A percentile compares a stretch with the other conserved stretches of the same genome.
Evolutionary conservation across 257 asterid genomes (phyloP).

Genomic region (Avicennia marina): DNA sequence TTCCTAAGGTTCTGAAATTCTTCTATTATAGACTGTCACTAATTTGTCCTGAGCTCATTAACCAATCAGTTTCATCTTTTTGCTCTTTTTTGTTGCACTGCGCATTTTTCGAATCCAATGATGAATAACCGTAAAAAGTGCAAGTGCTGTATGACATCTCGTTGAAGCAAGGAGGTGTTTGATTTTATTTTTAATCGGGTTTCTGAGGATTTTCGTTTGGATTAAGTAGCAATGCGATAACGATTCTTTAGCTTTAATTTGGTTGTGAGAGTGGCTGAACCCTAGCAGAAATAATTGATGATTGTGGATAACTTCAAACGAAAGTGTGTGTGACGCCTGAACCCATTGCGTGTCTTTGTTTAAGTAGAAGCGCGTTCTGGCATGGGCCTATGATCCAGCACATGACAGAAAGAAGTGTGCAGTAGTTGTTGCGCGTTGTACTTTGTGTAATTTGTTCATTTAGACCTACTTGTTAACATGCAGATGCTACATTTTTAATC

Average conservation of each 20-base stretch:
- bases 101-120: constrained; percentile 9
- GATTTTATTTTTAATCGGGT: constrained; percentile 16
- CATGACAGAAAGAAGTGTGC: not conserved
- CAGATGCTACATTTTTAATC: not conserved
- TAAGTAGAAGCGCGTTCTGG: not conserved
- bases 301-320: not conserved
- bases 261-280: not conserved
- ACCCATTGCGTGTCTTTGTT: not conserved
- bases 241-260: not conserved
- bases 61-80: not conserved
- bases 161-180: constrained; percentile 12
- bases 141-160: constrained; percentile 35
- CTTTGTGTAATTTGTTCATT: not conserved
- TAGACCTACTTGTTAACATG: not conserved
- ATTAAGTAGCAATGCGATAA: not conserved
- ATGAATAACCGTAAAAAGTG: constrained; percentile 13
- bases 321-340: not conserved
- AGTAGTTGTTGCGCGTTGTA: not conserved
- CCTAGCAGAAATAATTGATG: not conserved
- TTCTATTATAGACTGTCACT: not conserved
- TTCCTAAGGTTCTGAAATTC: too few species aligned
- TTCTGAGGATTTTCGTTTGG: constrained; percentile 24
- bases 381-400: not conserved
- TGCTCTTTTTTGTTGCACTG: not conserved
- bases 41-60: not conserved